Percentiles rank a stretch among this genome's conserved stretches.
These are phyloP conservation scores for Candida glaebosa DNA, from an alignment of 805 yeast species.

Conservation along the genomic window DNA sequence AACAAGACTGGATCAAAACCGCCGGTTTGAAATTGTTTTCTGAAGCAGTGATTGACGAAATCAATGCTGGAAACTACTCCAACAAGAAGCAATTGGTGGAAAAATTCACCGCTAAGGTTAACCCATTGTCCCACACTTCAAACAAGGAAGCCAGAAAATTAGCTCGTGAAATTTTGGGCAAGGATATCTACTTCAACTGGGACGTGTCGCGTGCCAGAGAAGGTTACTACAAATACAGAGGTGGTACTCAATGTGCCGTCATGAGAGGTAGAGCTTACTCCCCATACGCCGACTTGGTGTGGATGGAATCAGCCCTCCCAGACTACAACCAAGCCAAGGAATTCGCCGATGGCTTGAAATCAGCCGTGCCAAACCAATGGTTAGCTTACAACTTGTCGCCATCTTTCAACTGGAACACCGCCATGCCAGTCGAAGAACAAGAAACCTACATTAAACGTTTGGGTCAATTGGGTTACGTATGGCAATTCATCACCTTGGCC, in stretches of 20 bases:
- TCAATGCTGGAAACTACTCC: conserved; percentile 54
- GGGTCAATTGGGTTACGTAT: conserved; percentile 85
- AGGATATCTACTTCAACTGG: conserved; percentile 90
- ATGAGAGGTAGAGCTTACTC: conserved; percentile 95
- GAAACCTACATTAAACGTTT: conserved; percentile 85
- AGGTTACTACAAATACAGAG: conserved; percentile 93
- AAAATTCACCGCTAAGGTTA: conserved; percentile 63
- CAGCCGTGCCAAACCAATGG: conserved; percentile 86
- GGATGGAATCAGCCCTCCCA: conserved; percentile 98
- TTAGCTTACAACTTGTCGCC: conserved; percentile 95
- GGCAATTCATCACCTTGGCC: conserved; percentile 97
- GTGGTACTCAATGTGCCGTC: conserved; percentile 96
- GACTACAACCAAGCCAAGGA: conserved; percentile 91
- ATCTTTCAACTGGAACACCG: conserved; percentile 96
- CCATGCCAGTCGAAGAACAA: conserved; percentile 85
- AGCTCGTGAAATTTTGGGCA: conserved; percentile 73
- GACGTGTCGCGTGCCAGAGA: conserved; percentile 92
- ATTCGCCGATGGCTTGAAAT: conserved; percentile 88
- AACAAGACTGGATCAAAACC: conserved; percentile 73
- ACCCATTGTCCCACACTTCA: conserved; percentile 73
- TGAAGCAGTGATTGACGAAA: conserved; percentile 86
- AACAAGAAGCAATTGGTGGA: conserved; percentile 63
- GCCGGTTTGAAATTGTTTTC: conserved; percentile 88
- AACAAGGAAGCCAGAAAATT: conserved; percentile 74
- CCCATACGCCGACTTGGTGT: conserved; percentile 90